phyloP scores from a whole-genome alignment of 2,329 filamentous ascomycete genomes.

The Berkeleyomyces basicola region DNA sequence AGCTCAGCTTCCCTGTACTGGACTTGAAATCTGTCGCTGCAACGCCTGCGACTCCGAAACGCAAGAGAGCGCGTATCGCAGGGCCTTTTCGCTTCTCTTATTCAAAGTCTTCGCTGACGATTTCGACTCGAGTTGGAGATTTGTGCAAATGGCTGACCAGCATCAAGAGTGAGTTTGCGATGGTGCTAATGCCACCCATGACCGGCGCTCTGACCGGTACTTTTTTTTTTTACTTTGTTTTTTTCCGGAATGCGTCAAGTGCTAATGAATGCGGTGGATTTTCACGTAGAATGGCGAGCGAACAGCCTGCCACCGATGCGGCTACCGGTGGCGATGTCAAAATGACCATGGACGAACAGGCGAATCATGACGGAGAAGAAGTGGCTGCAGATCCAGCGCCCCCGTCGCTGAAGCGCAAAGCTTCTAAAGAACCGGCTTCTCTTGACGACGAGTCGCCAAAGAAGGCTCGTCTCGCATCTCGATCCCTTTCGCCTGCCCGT shows the following conservation, averaged over 20 bases:
- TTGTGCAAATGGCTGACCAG: neutral
- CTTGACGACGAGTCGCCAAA: neutral
- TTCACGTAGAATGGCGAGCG: too few relatives aligned
- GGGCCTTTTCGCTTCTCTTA: neutral
- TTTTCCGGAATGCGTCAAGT: neutral
- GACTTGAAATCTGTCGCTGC: too few relatives aligned
- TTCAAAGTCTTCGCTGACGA: neutral
- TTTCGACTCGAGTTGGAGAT: neutral
- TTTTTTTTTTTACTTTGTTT: neutral
- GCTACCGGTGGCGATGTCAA: neutral
- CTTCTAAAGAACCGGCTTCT: conserved; percentile 2
- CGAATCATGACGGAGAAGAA: neutral
- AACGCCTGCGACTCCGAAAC: too few relatives aligned
- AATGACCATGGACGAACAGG: neutral
- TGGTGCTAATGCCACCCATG: neutral
- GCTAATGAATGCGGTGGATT: neutral
- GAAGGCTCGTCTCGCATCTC: conserved; percentile 5
- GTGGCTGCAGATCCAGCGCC: neutral
- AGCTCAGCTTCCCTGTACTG: too few relatives aligned
- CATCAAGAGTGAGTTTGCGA: neutral
- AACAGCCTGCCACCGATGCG: neutral
- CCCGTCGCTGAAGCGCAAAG: conserved; percentile 10
- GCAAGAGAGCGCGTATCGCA: neutral
- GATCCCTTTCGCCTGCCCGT: neutral
- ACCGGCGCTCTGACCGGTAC: neutral